Conservation (phyloP, 495 filamentous ascomycete genomes). For the Hypoxylon lenormandii region DNA sequence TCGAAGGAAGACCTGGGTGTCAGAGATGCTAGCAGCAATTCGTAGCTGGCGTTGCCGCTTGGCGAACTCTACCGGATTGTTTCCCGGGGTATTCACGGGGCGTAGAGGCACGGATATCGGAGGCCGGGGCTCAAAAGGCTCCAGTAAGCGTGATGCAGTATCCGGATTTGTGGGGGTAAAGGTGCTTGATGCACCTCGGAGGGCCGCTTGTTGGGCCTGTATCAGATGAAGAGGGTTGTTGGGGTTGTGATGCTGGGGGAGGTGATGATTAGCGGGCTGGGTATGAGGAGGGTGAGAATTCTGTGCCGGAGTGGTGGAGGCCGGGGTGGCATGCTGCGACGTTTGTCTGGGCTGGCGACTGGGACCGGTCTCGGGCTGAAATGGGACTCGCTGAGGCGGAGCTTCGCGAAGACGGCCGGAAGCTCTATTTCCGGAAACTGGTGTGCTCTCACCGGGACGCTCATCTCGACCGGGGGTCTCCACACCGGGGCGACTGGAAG, state of each 20-base stretch:
- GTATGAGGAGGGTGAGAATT: conserved; percentile 51
- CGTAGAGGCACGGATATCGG: conserved; percentile 69
- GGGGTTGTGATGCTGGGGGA: conserved; percentile 49
- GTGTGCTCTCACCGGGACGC: conserved; percentile 70
- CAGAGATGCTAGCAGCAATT: conserved; percentile 33
- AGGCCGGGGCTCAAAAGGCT: conserved; percentile 70
- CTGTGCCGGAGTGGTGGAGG: conserved; percentile 48
- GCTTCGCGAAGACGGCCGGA: conserved; percentile 80
- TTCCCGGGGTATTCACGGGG: conserved; percentile 76
- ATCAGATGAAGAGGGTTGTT: conserved; percentile 46
- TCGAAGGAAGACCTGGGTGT: conserved; percentile 39
- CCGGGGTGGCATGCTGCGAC: conserved; percentile 57
- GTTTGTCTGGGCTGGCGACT: conserved; percentile 69
- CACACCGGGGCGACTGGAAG: conserved; percentile 64
- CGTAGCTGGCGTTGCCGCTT: conserved; percentile 59
- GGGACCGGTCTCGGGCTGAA: conserved; percentile 77
- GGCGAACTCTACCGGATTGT: conserved; percentile 72
- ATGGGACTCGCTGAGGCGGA: conserved; percentile 81
- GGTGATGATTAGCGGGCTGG: conserved; percentile 45
- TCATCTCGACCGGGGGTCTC: conserved; percentile 73
- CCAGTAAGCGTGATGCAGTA: conserved; percentile 62
- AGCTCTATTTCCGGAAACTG: conserved; percentile 68
- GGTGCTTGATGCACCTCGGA: conserved; percentile 54
- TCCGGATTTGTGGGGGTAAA: conserved; percentile 57
- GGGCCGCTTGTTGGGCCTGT: conserved; percentile 51